Conservation (phyloP, 352 stramenopile species). For the Globisporangium iwayamae region DNA sequence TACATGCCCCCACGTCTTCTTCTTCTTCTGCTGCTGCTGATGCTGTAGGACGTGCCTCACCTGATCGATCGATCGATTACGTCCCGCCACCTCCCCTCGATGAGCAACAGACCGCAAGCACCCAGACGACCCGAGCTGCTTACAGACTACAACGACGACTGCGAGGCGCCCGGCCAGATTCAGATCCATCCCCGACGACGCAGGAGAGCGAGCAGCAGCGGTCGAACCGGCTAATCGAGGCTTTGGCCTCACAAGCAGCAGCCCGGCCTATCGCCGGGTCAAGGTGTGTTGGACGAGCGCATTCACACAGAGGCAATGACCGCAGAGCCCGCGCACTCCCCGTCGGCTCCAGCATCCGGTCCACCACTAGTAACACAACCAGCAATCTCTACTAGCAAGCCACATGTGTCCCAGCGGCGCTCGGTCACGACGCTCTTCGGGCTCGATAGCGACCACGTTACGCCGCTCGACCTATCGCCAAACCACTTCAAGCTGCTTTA, state of each 20-base stretch:
- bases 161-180: not conserved
- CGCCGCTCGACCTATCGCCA: slow-evolving; percentile 68
- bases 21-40: too few relatives aligned
- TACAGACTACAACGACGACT: not conserved
- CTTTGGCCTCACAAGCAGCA: too few relatives aligned
- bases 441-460: slow-evolving; percentile 1
- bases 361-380: not conserved
- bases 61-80: too few relatives aligned
- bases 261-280: too few relatives aligned
- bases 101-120: not conserved
- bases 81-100: not conserved
- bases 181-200: not conserved
- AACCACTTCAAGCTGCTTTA: slow-evolving; percentile 97
- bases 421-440: not conserved
- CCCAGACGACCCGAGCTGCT: not conserved
- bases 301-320: slow-evolving; percentile 1
- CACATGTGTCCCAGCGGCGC: not conserved
- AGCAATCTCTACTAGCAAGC: not conserved
- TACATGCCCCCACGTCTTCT: too few relatives aligned
- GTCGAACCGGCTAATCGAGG: not conserved
- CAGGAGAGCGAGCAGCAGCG: not conserved
- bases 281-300: not conserved
- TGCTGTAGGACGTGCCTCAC: too few relatives aligned
- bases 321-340: not conserved
- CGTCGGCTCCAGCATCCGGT: not conserved